Percentiles rank a stretch among this genome's conserved stretches.
Evolutionary conservation across 192 early-diverging fungal species (phyloP).

Genomic region (Podila minutissima): DNA sequence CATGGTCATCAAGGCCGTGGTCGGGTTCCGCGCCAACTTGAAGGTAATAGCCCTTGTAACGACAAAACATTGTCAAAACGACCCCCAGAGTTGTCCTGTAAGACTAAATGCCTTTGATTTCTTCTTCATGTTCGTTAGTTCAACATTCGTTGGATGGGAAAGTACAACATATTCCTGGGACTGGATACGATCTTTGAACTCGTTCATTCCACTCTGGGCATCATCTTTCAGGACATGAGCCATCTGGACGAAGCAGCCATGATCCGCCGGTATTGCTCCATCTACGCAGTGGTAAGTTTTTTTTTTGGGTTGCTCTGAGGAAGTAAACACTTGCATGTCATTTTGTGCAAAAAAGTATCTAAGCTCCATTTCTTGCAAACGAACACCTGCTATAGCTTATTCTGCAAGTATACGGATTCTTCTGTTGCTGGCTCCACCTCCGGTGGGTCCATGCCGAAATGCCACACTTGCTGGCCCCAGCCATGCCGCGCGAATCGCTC

Average conservation of each 20-base stretch:
- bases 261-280: slow-evolving; percentile 21
- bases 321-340: background rate
- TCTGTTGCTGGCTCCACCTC: slow-evolving; percentile 45
- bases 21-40: slow-evolving; percentile 37
- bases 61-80: background rate
- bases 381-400: slow-evolving; percentile 4
- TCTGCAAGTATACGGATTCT: slow-evolving; percentile 28
- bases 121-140: slow-evolving; percentile 16
- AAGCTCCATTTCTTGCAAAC: background rate
- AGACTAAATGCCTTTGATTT: background rate
- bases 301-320: background rate
- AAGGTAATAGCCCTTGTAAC: slow-evolving; percentile 5
- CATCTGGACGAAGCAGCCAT: slow-evolving; percentile 12
- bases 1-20: slow-evolving; percentile 36
- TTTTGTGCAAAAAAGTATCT: background rate
- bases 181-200: slow-evolving; percentile 38
- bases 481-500: slow-evolving; percentile 7
- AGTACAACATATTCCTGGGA: slow-evolving; percentile 33
- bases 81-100: background rate
- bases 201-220: slow-evolving; percentile 22
- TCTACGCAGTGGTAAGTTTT: slow-evolving; percentile 21
- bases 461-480: slow-evolving; percentile 7
- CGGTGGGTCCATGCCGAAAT: slow-evolving; percentile 38
- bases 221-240: slow-evolving; percentile 32
- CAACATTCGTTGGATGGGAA: slow-evolving; percentile 43